Evolutionary conservation across 495 filamentous ascomycete species (phyloP).

Genomic region (Neurospora africana): DNA sequence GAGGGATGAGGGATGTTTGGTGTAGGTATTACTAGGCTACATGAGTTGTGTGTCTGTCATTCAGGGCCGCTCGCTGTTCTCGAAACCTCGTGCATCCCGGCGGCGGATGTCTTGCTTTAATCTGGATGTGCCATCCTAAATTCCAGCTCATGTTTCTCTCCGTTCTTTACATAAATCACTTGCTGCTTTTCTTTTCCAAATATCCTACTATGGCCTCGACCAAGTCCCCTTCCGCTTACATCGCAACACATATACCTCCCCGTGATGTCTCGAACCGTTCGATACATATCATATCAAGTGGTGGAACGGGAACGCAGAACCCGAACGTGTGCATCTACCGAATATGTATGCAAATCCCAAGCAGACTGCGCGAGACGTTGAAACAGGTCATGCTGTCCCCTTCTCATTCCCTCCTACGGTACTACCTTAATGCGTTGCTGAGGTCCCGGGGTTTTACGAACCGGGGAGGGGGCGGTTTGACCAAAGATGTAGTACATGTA

Average conservation of each 20-base stretch:
- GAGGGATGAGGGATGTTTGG: background rate
- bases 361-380: background rate
- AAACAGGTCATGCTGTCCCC: background rate
- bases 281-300: background rate
- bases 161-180: background rate
- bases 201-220: background rate
- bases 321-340: background rate
- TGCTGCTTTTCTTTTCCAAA: background rate
- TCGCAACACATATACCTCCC: background rate
- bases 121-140: background rate
- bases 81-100: background rate
- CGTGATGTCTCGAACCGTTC: background rate
- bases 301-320: background rate
- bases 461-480: background rate
- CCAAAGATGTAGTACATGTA: background rate
- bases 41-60: background rate
- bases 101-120: background rate
- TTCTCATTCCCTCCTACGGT: background rate
- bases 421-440: background rate
- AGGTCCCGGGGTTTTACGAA: background rate
- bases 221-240: background rate
- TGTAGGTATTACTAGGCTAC: background rate
- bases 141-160: background rate
- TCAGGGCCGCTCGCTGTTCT: background rate
- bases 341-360: background rate